Evolutionary conservation across 2,329 filamentous ascomycete species (phyloP), one percentile per base, ranked within the genome.

Genomic region (Alternaria gansuensis): DNA sequence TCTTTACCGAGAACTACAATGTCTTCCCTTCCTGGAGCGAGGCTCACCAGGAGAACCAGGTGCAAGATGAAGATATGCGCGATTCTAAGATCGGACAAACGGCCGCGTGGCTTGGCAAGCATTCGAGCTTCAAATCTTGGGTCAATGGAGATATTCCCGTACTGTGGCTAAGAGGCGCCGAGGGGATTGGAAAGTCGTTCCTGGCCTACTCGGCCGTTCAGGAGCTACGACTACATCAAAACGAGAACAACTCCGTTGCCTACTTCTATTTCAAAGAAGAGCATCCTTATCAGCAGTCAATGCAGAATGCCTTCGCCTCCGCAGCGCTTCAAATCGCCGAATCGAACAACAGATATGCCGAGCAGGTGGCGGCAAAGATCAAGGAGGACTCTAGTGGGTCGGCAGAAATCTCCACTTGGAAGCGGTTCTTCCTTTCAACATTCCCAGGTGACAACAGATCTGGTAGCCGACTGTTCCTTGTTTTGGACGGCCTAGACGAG

Each of bases 201-300:
- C 41, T 54, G 23, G 41, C 51, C 5, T 46, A 29, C 9, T 54
- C 51, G 8, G 24, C 3, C 10, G 41, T 54, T 3, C 31, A 54
- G 10, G 2, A 46, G n/a, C 41, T 54, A 2, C 41, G 41, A 3
- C 9, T 21, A n/a, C 23, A 10, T 8, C 45, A 48, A 17, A 13
- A 14, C 11, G 51, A 52, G 0, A 17, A 54, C 3, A 52, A 43
- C 10, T 54, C 33, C 17, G 67, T 71, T 1, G 68, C 65, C 1
- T 74, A 78, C 39, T 80, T 78, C 52, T 79, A 77, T 48, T 79
- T 79, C 53, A 73, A 75, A 1, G 76, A 78, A 39, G 76, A 78
- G 14, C 59, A 70, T 5, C 52, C 65, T 3, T 69, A 67, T 28
- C 51, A 73, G 5, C 65, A 62, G 0, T 60, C 56, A 0, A 62